Base-by-base conservation (phyloP, 345 rosid genomes). In the Hibiscus syriacus region DNA sequence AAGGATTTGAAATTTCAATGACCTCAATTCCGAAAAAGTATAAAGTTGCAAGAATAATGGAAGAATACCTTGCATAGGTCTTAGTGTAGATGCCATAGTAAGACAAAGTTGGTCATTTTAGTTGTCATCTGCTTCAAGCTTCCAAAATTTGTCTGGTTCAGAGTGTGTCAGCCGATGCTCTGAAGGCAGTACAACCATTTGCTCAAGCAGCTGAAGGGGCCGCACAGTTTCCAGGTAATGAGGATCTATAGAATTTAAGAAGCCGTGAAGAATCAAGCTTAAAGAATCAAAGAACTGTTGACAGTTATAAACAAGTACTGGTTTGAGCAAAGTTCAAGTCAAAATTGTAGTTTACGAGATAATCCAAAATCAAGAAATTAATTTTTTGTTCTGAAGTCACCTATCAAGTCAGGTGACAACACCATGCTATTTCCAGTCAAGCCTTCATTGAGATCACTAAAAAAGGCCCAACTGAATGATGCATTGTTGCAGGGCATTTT, bases 171-270 rank as follows among this genome's bases (percentile, higher is more conserved):
- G 96, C 96, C 70, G 99, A 84, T 66, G 95, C 99, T 80, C 89
- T 85, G 74, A 94, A 94, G 76, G 98, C 88, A 56, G 99, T 84
- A 55, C 96, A 94, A 91, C 86, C 95, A 94, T 91, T 77, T 94
- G 99, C 79, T 89, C 98, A 55, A 94, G 93, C 76, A 94, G 84
- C 82, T 94, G 95, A 75, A 89, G 85, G 3, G 99, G 99, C 66
- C 68, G 87, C 79, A 91, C 76, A 14, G 95, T 94, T 81, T 94
- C 99, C 78, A 94, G 79, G 83, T 91, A 94, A 72, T 91, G 98
- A 73, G 85, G 69, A 89, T 76, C 98, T 91, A 76, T 26, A 23
- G 55, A 75, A 54, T 73, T 68, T 49, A 66, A 72, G 73, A 39
- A 61, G 54, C 32, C 70, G 25, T 38, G 32, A 69, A 10, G 39